These are phyloP conservation scores for Macrolepiota albuminosa DNA, from an alignment of 768 basidiomycete species.

Conservation along the genomic window DNA sequence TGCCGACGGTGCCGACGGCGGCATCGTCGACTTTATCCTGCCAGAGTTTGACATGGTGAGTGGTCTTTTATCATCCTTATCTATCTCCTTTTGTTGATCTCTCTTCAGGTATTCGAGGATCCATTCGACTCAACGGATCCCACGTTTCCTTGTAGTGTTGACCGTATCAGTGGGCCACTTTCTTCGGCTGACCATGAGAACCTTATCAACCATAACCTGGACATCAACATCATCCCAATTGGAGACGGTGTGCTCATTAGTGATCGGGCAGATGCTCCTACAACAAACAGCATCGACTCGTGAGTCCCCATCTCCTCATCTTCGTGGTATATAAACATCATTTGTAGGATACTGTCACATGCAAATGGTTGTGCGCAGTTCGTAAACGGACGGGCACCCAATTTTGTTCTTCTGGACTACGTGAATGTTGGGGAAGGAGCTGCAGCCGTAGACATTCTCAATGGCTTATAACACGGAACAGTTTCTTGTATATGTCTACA, in stretches of 20 bases:
- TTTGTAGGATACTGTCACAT: constrained; percentile 33
- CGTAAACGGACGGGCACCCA: constrained; percentile 40
- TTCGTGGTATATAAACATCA: background rate
- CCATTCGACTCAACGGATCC: constrained; percentile 3
- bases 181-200: constrained; percentile 6
- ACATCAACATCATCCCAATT: constrained; percentile 30
- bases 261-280: constrained; percentile 31
- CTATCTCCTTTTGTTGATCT: background rate
- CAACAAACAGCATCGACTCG: constrained; percentile 34
- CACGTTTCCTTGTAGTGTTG: constrained; percentile 3
- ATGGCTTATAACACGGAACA: constrained; percentile 26
- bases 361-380: constrained; percentile 40
- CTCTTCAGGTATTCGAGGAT: constrained; percentile 4
- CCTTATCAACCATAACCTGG: constrained; percentile 54
- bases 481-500: no score
- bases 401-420: constrained; percentile 51
- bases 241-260: constrained; percentile 30
- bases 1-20: constrained; percentile 5
- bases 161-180: constrained; percentile 5
- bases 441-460: constrained; percentile 37
- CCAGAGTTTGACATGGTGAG: constrained; percentile 12
- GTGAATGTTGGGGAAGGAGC: constrained; percentile 44
- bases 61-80: background rate
- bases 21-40: constrained; percentile 8
- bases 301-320: constrained; percentile 14